Evolutionary conservation across 345 rosid genomes (phyloP), one percentile per base, ranked within the genome.

Genomic region (Iberis pinnata): DNA sequence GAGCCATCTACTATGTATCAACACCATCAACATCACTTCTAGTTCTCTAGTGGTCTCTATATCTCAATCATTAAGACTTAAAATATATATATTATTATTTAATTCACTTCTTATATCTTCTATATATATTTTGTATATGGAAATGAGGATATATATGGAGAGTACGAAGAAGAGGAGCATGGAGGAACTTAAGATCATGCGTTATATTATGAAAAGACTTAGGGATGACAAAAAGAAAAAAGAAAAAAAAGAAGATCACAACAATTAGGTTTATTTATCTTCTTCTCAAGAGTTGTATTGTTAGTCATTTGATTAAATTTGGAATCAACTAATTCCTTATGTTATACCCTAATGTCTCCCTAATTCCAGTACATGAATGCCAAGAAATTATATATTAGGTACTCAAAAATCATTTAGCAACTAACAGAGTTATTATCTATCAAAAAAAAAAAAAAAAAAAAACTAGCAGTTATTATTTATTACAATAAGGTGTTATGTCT

Each of bases 21-120:
- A 70, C 85, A 76, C 68, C 95, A 83, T 67, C 75, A 80, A 42
- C 86, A 79, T 49, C 82, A 86, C 22, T 81, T 61, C 72, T 86
- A 85, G 76, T 48, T 26, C 41, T 61, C 36, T 53, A 54, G 27
- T 48, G 49, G 62, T 65, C 60, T 58, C 65, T 45, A 20, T 46
- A 45, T 52, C 12, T 52, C 54, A 51, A 55, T 56, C 62, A 60
- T 40, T 53, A 46, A 40, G 39, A 39, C 56, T 67, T 43, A 17
- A 29, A 29, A 39, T 20, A 46, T 24, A 39, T 20, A 46, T 24
- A 67, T 47, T 38, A 53, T 59, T 53, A 45, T 53, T n/a, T 60
- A 46, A 39, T 53, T 59, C 58, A 44, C 53, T 18, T 42, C 53
- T 26, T 32, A 13, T 47, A 25, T 44, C 25, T 37, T 37, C 46